Conservation (phyloP, 1,284 basidiomycete species). For the Cutaneotrichosporon cutaneum region DNA sequence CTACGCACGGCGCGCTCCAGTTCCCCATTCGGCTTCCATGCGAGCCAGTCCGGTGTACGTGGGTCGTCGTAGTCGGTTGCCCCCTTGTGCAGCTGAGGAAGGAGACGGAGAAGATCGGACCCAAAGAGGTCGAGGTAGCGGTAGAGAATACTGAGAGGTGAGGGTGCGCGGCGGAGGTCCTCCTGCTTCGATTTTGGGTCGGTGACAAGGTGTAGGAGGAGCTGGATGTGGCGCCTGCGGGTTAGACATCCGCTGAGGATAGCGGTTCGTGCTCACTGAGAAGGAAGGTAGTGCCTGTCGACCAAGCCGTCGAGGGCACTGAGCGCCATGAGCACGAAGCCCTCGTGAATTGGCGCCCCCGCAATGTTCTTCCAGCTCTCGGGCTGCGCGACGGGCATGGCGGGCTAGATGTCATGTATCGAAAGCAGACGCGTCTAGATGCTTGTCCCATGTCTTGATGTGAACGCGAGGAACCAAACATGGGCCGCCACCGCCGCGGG, state of each 20-base stretch:
- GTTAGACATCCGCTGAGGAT: not conserved
- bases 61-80: not conserved
- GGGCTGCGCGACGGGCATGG: conserved; percentile 1
- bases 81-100: conserved; percentile 6
- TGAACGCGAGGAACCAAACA: conserved; percentile 3
- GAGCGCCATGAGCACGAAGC: conserved; percentile 7
- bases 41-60: conserved; percentile 11
- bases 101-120: conserved; percentile 17
- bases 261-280: conserved; percentile 2
- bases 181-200: not conserved
- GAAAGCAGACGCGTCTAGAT: not conserved
- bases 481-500: not conserved
- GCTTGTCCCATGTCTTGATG: not conserved
- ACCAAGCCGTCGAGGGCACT: conserved; percentile 18
- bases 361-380: conserved; percentile 12
- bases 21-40: conserved; percentile 9
- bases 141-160: conserved; percentile 27
- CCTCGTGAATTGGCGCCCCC: conserved; percentile 9
- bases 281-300: conserved; percentile 11
- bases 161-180: not conserved
- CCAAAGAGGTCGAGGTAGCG: conserved; percentile 22
- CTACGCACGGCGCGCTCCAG: conserved; percentile 19
- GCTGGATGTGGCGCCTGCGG: conserved; percentile 35
- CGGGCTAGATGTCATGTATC: not conserved
- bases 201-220: conserved; percentile 33